These are phyloP conservation scores for Athelia sp. DNA, from an alignment of 1,284 basidiomycete genomes.

Conservation along the genomic window DNA sequence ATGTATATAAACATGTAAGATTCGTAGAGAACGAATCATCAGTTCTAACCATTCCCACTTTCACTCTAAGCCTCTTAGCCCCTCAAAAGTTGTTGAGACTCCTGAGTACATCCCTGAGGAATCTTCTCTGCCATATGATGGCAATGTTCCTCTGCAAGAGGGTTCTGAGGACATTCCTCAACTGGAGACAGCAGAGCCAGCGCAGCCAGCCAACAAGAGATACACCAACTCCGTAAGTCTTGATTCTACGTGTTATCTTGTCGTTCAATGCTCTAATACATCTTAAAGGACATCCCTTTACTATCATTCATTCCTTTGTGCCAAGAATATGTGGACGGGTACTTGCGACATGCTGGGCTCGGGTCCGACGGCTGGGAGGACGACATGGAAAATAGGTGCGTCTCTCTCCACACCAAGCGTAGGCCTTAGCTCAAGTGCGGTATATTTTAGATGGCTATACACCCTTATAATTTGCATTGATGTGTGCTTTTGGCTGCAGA, in stretches of 20 bases:
- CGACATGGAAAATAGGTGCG: slow-evolving; percentile 1
- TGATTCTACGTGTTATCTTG: background rate
- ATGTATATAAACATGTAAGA: no score
- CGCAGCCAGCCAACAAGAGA: background rate
- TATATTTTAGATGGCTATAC: slow-evolving; percentile 6
- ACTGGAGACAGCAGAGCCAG: background rate
- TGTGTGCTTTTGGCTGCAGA: slow-evolving; percentile 17
- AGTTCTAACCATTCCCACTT: no score
- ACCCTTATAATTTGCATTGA: slow-evolving; percentile 13
- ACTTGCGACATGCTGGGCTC: background rate
- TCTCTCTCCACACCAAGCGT: background rate
- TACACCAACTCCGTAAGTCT: background rate
- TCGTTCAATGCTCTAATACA: background rate
- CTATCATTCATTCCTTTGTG: background rate
- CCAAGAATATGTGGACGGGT: slow-evolving; percentile 1
- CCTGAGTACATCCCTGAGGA: background rate
- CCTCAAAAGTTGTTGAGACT: no score
- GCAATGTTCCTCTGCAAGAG: background rate
- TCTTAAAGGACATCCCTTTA: background rate
- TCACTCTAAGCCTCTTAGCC: no score
- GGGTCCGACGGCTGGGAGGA: slow-evolving; percentile 10
- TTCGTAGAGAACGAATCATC: no score
- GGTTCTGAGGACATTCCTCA: background rate
- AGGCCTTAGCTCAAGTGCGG: slow-evolving; percentile 3
- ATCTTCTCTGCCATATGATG: background rate